phyloP scores from a whole-genome alignment of 73 alveolate genomes.

The Effrenium voratum region DNA sequence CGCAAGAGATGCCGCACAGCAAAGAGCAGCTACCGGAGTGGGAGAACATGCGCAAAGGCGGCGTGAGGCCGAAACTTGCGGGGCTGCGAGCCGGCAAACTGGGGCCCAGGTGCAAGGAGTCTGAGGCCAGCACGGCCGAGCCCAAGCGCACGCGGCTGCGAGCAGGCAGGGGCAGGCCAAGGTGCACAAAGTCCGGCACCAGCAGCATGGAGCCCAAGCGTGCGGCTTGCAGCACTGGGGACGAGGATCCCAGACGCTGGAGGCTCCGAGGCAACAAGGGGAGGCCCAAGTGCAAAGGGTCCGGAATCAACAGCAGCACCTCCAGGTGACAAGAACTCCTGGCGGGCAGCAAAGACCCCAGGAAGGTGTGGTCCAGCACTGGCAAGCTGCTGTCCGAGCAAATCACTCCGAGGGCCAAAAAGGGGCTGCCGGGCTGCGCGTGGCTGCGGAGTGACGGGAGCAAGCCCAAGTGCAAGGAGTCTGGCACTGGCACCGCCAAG shows the following conservation, averaged over 20 bases:
- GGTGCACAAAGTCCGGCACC: neutral
- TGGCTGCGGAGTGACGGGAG: neutral
- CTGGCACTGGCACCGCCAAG: neutral
- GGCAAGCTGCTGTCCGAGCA: too few species aligned
- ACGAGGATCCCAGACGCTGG: too few species aligned
- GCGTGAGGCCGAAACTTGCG: too few species aligned
- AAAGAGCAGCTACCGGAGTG: neutral
- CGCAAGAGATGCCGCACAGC: neutral
- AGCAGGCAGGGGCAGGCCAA: neutral
- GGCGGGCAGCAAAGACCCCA: neutral
- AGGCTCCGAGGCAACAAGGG: too few species aligned
- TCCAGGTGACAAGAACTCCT: neutral
- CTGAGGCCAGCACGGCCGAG: neutral
- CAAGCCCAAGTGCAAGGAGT: neutral
- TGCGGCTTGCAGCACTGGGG: neutral
- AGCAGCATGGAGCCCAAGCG: neutral
- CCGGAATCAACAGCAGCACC: neutral
- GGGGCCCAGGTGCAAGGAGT: neutral
- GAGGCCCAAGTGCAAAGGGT: neutral
- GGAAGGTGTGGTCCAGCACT: neutral
- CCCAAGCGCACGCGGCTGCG: conserved; percentile 28
- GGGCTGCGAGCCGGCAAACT: neutral
- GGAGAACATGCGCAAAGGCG: too few species aligned
- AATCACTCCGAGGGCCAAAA: too few species aligned
- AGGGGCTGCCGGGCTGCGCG: neutral